Conservation (phyloP, 2,329 filamentous ascomycete genomes). For the Colletotrichum eremochloae region DNA sequence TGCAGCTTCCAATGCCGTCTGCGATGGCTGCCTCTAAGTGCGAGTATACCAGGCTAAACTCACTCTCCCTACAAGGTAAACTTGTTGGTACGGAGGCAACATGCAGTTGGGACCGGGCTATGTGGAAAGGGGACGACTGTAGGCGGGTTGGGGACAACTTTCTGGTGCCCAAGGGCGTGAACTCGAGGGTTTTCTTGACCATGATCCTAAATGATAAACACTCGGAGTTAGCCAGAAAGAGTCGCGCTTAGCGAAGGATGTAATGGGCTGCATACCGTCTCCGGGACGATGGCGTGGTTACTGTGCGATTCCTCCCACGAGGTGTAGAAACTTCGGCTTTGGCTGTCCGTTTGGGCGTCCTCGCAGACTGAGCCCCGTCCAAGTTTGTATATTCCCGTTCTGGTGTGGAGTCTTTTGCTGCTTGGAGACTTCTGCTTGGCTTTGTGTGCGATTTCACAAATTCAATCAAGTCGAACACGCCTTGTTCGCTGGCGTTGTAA, state of each 20-base stretch:
- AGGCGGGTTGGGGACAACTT: constrained; percentile 81
- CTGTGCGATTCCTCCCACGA: constrained; percentile 25
- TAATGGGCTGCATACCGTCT: constrained; percentile 53
- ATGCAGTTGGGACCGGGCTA: constrained; percentile 89
- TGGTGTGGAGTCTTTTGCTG: constrained; percentile 46
- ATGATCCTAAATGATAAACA: constrained; percentile 63
- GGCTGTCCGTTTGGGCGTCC: constrained; percentile 40
- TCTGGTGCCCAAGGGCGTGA: constrained; percentile 93
- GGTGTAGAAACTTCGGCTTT: constrained; percentile 43
- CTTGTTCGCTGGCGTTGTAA: constrained; percentile 74
- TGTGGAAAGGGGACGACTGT: constrained; percentile 88
- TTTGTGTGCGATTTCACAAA: constrained; percentile 81
- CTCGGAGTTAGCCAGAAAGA: neutral
- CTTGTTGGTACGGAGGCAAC: constrained; percentile 92
- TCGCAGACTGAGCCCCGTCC: constrained; percentile 44
- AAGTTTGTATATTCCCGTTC: constrained; percentile 50
- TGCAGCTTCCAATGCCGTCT: constrained; percentile 93
- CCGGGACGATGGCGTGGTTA: constrained; percentile 65
- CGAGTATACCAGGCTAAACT: constrained; percentile 92
- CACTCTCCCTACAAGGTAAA: constrained; percentile 90
- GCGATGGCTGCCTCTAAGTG: constrained; percentile 95
- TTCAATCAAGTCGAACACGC: constrained; percentile 75
- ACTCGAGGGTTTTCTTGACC: constrained; percentile 90
- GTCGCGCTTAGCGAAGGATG: neutral
- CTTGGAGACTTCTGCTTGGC: constrained; percentile 68